phyloP scores from a whole-genome alignment of 176 grass and related monocot genomes.

The Lolium perenne region DNA sequence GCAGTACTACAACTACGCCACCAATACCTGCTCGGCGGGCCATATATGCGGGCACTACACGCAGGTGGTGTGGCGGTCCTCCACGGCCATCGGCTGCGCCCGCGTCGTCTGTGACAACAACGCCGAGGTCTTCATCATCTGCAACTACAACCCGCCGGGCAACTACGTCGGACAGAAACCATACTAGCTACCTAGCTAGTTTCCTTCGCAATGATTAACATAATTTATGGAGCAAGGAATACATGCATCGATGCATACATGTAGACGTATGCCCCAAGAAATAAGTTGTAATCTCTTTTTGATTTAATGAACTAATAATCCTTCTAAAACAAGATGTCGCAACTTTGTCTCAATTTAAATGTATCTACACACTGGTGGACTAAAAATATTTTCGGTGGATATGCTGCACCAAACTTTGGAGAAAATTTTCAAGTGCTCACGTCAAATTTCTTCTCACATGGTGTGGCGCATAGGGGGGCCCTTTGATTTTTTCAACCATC shows the following conservation, averaged over 20 bases:
- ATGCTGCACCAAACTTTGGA: too few relatives aligned
- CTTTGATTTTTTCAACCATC: too few relatives aligned
- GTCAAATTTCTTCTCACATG: too few relatives aligned
- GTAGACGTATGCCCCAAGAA: not conserved
- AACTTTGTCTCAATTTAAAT: too few relatives aligned
- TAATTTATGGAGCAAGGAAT: not conserved
- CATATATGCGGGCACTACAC: constrained; percentile 55
- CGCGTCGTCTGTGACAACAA: constrained; percentile 36
- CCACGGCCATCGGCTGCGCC: constrained; percentile 53
- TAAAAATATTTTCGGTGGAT: too few relatives aligned
- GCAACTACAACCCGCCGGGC: constrained; percentile 58
- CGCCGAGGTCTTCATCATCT: constrained; percentile 52
- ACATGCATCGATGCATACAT: not conserved
- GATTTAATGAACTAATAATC: not conserved
- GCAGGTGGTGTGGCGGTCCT: constrained; percentile 61
- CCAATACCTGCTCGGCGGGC: constrained; percentile 46
- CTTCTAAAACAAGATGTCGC: too few relatives aligned
- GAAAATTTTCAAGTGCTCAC: too few relatives aligned
- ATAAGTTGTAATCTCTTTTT: not conserved
- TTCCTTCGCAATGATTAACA: too few relatives aligned
- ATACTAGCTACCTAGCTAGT: constrained; percentile 31
- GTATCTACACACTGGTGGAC: too few relatives aligned
- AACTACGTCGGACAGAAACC: constrained; percentile 47
- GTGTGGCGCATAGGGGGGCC: too few relatives aligned
- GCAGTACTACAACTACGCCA: constrained; percentile 54